A percentile compares a stretch with the other conserved stretches of the same genome.
Conservation (phyloP, 768 basidiomycete genomes). For the Amanita rimosa region DNA sequence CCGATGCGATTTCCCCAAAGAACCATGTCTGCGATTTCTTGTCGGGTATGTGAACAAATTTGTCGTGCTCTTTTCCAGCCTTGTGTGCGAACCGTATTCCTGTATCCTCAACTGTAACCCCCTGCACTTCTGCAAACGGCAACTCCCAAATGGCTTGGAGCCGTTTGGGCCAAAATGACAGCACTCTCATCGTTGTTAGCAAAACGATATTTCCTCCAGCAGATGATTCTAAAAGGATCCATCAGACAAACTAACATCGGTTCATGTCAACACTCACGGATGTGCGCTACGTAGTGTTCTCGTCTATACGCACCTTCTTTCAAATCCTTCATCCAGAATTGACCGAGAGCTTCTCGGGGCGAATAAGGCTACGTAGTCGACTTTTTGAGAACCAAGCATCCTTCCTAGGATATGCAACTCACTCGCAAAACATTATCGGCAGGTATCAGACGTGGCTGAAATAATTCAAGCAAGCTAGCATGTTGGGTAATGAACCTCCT, state of each 20-base stretch:
- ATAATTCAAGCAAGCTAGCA: slow-evolving; percentile 2
- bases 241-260: not conserved
- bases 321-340: slow-evolving; percentile 94
- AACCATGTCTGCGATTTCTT: slow-evolving; percentile 72
- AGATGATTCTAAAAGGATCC: slow-evolving; percentile 23
- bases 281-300: slow-evolving; percentile 87
- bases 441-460: slow-evolving; percentile 74
- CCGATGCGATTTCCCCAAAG: slow-evolving; percentile 62
- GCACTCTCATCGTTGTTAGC: slow-evolving; percentile 66
- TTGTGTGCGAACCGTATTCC: slow-evolving; percentile 86
- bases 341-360: slow-evolving; percentile 82
- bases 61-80: slow-evolving; percentile 61
- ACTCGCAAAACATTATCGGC: slow-evolving; percentile 83
- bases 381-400: slow-evolving; percentile 3
- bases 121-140: slow-evolving; percentile 76
- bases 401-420: slow-evolving; percentile 17
- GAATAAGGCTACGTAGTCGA: slow-evolving; percentile 60
- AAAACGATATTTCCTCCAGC: slow-evolving; percentile 74
- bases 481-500: slow-evolving; percentile 15
- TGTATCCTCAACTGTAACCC: slow-evolving; percentile 81
- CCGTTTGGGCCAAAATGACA: slow-evolving; percentile 80
- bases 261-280: slow-evolving; percentile 40
- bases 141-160: slow-evolving; percentile 88
- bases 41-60: slow-evolving; percentile 68
- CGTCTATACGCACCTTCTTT: slow-evolving; percentile 79